These are phyloP conservation scores for Albatrellus ellisii DNA, from an alignment of 768 basidiomycete species.

Conservation along the genomic window DNA sequence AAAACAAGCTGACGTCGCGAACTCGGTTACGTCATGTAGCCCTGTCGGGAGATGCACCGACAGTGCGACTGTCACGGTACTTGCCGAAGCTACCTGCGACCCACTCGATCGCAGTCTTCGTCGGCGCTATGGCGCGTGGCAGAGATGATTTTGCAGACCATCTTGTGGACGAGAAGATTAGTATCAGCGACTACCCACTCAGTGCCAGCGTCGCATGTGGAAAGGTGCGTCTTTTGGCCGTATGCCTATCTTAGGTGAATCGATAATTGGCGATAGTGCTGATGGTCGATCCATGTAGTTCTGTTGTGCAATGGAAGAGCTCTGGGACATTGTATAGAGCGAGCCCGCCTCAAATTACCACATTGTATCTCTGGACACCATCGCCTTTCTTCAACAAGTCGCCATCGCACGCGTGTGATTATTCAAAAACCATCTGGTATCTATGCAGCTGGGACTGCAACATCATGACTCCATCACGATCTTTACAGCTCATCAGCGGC, in stretches of 20 bases:
- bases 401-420: too few relatives aligned
- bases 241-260: not conserved
- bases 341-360: not conserved
- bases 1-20: conserved; percentile 2
- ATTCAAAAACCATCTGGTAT: too few relatives aligned
- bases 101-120: conserved; percentile 87
- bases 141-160: conserved; percentile 95
- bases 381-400: not conserved
- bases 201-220: conserved; percentile 95
- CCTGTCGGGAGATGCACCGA: conserved; percentile 83
- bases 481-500: too few relatives aligned
- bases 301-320: conserved; percentile 84
- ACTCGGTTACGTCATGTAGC: conserved; percentile 37
- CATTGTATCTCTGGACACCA: not conserved
- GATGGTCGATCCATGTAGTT: conserved; percentile 35
- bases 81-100: conserved; percentile 76
- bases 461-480: too few relatives aligned
- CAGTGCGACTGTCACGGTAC: conserved; percentile 69
- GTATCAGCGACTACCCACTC: conserved; percentile 86
- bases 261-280: not conserved
- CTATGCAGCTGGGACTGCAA: too few relatives aligned
- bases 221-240: conserved; percentile 51
- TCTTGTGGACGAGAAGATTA: conserved; percentile 90
- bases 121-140: conserved; percentile 97
- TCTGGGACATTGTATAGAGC: conserved; percentile 80